Evolutionary conservation across 75 land plant species (phyloP), one percentile per base, ranked within the genome.

Genomic region (Cryptomeria japonica): DNA sequence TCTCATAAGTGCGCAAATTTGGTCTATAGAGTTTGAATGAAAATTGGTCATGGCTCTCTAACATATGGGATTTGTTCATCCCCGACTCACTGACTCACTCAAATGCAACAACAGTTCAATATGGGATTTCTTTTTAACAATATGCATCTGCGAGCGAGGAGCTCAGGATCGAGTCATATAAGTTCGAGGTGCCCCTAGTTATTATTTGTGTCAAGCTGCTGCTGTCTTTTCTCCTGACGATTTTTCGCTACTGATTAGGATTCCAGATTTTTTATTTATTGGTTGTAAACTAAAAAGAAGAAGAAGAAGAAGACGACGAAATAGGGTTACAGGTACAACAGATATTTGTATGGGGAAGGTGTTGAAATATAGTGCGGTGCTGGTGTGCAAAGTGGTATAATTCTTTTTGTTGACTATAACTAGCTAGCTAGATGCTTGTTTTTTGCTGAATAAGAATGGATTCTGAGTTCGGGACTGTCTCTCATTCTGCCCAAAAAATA

Each of bases 201-300:
- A 31, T 82, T 28, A 82, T 44, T 82, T 82, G 84, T 82, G 84
- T 80, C 42, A 80, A 47, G 83, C 44, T 80, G 44, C 22, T 44
- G 8, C n/a, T 41, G 25, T 18, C 16, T 8, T 9, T 37, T 15
- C 55, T 39, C 47, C 83, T 82, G 84, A 82, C 84, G 84, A 42
- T 46, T 79, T 79, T 79, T 79, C 41, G 44, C 80, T 44, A 80
- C 84, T 80, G 47, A 80, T 80, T 42, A 80, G 47, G 31, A 8
- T 44, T 82, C 32, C 47, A 82, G 84, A 82, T 82, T 82, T 82
- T 46, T 82, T 82, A 82, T 82, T 82, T 82, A 82, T 82, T 82
- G 84, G 84, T 46, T 82, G 46, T 82, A 82, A 49, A 82, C 22
- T 80, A 42, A 41, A 22, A 25, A 13, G 46, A 44, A 44, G 46